Conservation (phyloP, 352 stramenopile species). For the Phytophthora foliorum region DNA sequence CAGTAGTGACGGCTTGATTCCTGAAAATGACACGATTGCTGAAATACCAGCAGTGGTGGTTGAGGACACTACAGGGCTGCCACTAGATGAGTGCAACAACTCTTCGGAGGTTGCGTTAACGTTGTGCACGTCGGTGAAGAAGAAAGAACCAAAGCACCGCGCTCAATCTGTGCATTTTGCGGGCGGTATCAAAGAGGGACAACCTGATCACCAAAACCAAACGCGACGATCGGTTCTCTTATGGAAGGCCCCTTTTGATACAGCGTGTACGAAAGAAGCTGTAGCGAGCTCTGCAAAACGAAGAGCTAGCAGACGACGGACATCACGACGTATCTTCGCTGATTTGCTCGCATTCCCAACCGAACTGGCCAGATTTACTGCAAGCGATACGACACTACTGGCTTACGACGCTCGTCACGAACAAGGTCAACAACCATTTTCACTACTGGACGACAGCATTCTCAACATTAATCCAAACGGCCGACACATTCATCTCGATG, state of each 20-base stretch:
- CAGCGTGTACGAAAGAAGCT: conserved; percentile 29
- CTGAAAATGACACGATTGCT: not conserved
- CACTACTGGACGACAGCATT: conserved; percentile 62
- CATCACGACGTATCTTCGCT: conserved; percentile 32
- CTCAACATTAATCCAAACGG: conserved; percentile 60
- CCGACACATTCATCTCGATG: conserved; percentile 58
- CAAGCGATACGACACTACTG: conserved; percentile 50
- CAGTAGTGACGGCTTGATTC: too few species aligned
- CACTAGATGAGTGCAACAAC: not conserved
- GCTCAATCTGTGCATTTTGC: conserved; percentile 30
- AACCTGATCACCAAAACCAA: conserved; percentile 6
- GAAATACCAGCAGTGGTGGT: not conserved
- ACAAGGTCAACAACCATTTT: conserved; percentile 51
- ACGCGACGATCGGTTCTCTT: conserved; percentile 30
- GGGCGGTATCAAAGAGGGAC: conserved; percentile 1
- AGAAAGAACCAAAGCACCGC: conserved; percentile 2
- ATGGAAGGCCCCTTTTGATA: conserved; percentile 27
- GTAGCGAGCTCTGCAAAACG: conserved; percentile 39
- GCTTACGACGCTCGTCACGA: conserved; percentile 72
- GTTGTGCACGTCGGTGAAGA: conserved; percentile 15
- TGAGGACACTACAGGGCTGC: not conserved
- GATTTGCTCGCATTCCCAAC: conserved; percentile 37
- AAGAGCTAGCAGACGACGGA: conserved; percentile 37
- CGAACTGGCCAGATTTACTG: conserved; percentile 36
- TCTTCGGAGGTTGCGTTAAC: not conserved